Evolutionary conservation across 2,329 filamentous ascomycete species (phyloP).

Genomic region (Aspergillus pseudoterreus): DNA sequence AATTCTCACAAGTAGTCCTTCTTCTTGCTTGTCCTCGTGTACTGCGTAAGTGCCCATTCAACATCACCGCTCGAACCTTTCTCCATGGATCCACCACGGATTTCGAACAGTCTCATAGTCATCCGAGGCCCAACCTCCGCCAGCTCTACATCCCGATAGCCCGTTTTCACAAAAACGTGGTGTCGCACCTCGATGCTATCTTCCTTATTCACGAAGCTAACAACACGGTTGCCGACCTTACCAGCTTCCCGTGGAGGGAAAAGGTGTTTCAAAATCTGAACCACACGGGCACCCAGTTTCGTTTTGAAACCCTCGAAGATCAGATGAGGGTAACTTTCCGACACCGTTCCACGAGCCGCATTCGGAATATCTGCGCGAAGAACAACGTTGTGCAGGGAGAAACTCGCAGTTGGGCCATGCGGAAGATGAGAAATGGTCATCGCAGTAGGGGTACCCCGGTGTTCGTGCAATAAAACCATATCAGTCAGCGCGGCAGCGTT

Average conservation of each 20-base stretch:
- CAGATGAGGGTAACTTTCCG: constrained; percentile 87
- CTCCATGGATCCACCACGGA: constrained; percentile 83
- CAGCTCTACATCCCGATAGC: constrained; percentile 82
- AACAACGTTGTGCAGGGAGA: constrained; percentile 88
- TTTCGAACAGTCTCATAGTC: constrained; percentile 96
- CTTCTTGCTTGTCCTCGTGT: constrained; percentile 88
- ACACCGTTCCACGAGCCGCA: constrained; percentile 78
- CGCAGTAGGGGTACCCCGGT: constrained; percentile 86
- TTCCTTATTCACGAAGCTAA: constrained; percentile 92
- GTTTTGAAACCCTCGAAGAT: constrained; percentile 93
- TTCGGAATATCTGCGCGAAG: constrained; percentile 91
- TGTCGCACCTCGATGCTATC: constrained; percentile 84
- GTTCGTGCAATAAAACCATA: constrained; percentile 83
- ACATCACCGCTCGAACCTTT: constrained; percentile 87
- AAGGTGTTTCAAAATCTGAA: constrained; percentile 87
- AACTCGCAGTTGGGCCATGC: constrained; percentile 82
- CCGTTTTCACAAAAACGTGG: constrained; percentile 90
- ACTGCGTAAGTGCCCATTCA: constrained; percentile 95
- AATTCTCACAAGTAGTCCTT: constrained; percentile 76
- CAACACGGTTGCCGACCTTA: constrained; percentile 81
- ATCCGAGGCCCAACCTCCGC: constrained; percentile 89
- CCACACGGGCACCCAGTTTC: constrained; percentile 73
- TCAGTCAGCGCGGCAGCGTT: constrained; percentile 78
- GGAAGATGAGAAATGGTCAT: constrained; percentile 84
- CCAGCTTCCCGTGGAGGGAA: constrained; percentile 86